Base-by-base conservation (phyloP, 202 grass and related monocot genomes). In the Setaria viridis region DNA sequence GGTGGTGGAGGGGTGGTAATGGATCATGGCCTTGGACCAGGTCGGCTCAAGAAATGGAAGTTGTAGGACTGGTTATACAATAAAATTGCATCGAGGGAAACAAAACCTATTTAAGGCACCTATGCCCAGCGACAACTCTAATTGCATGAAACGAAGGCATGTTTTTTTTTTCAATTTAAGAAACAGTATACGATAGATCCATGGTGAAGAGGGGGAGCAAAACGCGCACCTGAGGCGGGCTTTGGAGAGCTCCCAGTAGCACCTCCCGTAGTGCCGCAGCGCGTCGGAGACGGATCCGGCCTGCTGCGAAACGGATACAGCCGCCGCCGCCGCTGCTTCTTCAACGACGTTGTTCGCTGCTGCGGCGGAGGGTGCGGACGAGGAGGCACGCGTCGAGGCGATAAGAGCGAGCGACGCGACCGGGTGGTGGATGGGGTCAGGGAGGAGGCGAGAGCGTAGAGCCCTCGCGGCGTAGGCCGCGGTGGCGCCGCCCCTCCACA, bases 231-330 rank as follows among this genome's bases (percentile, higher is more conserved):
- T 97, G 42, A 97, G 95, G 30, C 93, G 92, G 65, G 92, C 95
- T 82, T 97, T 94, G 68, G 95, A 97, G 75, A 97, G 92, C 72
- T 97, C 95, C 79, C 71, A 93, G 81, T 97, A 97, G 85, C 95
- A 97, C n/a, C 85, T 82, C 14, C 92, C 88, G 13, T 97, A 97
- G 66, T 93, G 87, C 25, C 55, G 79, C 54, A 94, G 76, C 59
- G 48, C 79, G 81, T 86, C 79, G 25, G 85, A 85, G 45, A 80
- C 58, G 66, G 90, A 91, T 72, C 85, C 82, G 2, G 78, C 49
- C 21, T 55, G 76, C 60, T 54, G 67, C 4, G 84, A 85, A 37
- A 90, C 70, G 64, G 70, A 66, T 34, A 78, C 67, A 11, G 87
- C 76, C 50, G 80, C 82, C 35, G 59, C 80, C 69, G 62, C 64